Evolutionary conservation across 1,284 basidiomycete genomes (phyloP), one percentile per base, ranked within the genome.

Genomic region (Trichosporon sp.): DNA sequence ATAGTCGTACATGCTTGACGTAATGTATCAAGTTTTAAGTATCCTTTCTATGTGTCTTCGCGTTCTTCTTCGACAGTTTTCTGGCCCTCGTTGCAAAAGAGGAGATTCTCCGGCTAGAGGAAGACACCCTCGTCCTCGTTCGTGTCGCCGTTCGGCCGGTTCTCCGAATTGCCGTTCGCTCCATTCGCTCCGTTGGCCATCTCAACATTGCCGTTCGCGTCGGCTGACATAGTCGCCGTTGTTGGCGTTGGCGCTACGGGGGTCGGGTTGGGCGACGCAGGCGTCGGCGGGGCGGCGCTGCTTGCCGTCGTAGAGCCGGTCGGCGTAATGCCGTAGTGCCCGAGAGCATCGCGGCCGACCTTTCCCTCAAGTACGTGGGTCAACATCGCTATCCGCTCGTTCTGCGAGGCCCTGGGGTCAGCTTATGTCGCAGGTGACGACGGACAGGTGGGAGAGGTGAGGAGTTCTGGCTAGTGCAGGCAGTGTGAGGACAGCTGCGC

Each of bases 381-480:
- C 31, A 82, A 79, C 21, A 82, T 66, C 12, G 71, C 71, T 61
- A 82, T 76, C 35, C 81, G 74, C 65, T 82, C 81, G 1, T 32
- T 68, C 67, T 82, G 81, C 19, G 77, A 78, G 8, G 77, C 76
- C 32, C 81, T 82, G 75, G n/a, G 6, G 35, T 66, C 31, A 72
- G 68, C 43, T 43, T 4, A 4, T 1, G 11, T n/a, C 14, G 7
- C 1, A 11, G 43, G 26, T 26, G 26, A 26, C 32, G 40, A 3
- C 12, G 10, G 19, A 54, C 5, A 26, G 51, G 1, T 54, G n/a
- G 51, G 26, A 26, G 26, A 26, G 26, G 2, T 26, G 2, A 26
- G 26, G 26, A 26, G 26, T 26, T 26, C 26, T 26, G 26, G 26
- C 26, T 26, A 26, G 26, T 26, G 26, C 26, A 26, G 26, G 26